These are phyloP conservation scores for Boletus huronensis DNA, from an alignment of 768 basidiomycete genomes.

Conservation along the genomic window DNA sequence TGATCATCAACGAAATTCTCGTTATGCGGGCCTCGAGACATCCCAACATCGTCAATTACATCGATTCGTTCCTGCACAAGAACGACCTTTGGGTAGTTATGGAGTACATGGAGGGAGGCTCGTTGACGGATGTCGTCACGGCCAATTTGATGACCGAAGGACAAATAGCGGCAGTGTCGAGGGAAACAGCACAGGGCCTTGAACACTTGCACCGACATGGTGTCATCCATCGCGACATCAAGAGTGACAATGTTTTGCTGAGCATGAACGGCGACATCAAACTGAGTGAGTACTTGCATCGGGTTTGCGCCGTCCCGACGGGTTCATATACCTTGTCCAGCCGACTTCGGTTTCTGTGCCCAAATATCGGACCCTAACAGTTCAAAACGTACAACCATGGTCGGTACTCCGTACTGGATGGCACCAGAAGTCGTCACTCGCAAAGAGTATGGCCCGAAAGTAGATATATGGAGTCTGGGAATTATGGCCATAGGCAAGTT, in stretches of 20 bases:
- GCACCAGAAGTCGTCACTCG: constrained; percentile 97
- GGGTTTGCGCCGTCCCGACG: background rate
- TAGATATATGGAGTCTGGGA: constrained; percentile 96
- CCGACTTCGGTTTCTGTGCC: constrained; percentile 98
- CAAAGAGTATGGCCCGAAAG: constrained; percentile 96
- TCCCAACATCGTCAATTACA: constrained; percentile 99
- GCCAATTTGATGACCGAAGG: constrained; percentile 95
- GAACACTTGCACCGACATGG: constrained; percentile 94
- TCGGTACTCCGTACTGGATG: constrained; percentile 99
- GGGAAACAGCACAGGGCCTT: constrained; percentile 90
- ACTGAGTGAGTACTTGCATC: constrained; percentile 70
- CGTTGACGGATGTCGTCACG: constrained; percentile 89
- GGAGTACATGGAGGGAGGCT: constrained; percentile 99
- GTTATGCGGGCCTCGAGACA: constrained; percentile 97
- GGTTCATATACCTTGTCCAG: constrained; percentile 38
- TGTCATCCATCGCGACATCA: constrained; percentile 98
- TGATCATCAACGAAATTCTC: constrained; percentile 99
- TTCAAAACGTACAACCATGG: constrained; percentile 96
- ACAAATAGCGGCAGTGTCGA: constrained; percentile 94
- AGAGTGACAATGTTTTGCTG: constrained; percentile 94
- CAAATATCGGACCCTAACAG: constrained; percentile 89
- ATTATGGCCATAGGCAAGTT: constrained; percentile 91
- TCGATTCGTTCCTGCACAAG: constrained; percentile 96
- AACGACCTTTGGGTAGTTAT: constrained; percentile 99
- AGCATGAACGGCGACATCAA: constrained; percentile 96